Conservation (phyloP, 2,329 filamentous ascomycete species). For the Colletotrichum sublineola region DNA sequence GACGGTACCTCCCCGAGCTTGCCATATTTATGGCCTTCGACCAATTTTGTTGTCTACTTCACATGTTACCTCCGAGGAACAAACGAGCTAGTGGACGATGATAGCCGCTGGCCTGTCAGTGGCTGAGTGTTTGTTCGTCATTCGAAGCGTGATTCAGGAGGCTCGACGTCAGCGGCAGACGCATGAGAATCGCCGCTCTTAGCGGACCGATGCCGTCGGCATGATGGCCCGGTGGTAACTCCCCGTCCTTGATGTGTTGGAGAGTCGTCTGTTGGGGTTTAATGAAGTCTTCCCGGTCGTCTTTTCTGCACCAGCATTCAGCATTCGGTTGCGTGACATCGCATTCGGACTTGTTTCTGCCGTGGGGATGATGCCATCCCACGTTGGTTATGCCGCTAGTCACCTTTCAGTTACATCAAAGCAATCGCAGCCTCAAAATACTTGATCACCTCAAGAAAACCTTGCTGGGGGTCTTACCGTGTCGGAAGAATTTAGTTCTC, state of each 20-base stretch:
- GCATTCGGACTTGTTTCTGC: neutral
- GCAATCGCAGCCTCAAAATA: neutral
- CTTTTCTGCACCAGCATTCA: neutral
- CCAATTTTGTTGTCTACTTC: neutral
- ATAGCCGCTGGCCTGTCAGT: neutral
- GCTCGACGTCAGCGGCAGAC: neutral
- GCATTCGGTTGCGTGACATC: neutral
- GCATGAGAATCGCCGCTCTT: too few species aligned
- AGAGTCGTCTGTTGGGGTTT: neutral
- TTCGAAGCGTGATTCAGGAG: neutral
- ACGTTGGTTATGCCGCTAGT: neutral
- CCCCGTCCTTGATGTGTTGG: neutral
- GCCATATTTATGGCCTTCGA: neutral
- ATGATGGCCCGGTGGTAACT: neutral
- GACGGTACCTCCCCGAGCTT: slow-evolving; percentile 22
- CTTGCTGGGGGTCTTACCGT: neutral
- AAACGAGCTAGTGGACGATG: neutral
- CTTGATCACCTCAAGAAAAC: neutral
- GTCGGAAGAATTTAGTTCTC: neutral
- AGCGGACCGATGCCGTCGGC: neutral
- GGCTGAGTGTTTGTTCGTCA: neutral
- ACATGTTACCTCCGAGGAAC: neutral
- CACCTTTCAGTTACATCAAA: too few species aligned
- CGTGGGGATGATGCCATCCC: neutral
- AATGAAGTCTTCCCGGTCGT: neutral